phyloP scores from a whole-genome alignment of 2,329 filamentous ascomycete genomes.

The Penicillium sp. region DNA sequence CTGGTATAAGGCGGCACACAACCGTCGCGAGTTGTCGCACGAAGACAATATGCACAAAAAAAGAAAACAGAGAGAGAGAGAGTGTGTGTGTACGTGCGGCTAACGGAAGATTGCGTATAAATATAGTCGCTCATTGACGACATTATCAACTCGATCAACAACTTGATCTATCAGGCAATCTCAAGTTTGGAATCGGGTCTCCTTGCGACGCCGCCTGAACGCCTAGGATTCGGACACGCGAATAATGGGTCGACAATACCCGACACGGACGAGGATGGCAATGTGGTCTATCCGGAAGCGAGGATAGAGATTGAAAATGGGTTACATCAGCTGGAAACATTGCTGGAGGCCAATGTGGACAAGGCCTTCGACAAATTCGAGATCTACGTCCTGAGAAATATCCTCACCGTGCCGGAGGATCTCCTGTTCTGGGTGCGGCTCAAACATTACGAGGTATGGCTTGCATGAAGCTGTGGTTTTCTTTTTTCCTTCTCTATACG shows the following conservation, averaged over 20 bases:
- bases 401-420: constrained; percentile 66
- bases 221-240: constrained; percentile 67
- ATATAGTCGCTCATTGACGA: constrained; percentile 85
- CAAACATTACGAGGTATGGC: constrained; percentile 69
- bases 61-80: no score
- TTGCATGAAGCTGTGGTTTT: neutral
- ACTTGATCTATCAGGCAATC: constrained; percentile 82
- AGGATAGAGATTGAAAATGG: constrained; percentile 80
- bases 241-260: constrained; percentile 44
- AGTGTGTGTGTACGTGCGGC: no score
- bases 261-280: constrained; percentile 43
- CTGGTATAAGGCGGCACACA: no score
- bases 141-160: constrained; percentile 94
- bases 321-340: constrained; percentile 74
- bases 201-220: constrained; percentile 63
- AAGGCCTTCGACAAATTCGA: constrained; percentile 82
- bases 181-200: constrained; percentile 82
- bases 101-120: no score
- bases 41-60: no score
- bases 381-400: constrained; percentile 85
- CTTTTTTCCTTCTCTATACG: neutral
- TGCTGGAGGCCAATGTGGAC: constrained; percentile 74
- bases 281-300: constrained; percentile 45
- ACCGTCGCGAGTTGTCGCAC: no score
- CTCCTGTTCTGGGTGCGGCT: constrained; percentile 71